Evolutionary conservation across 768 basidiomycete species (phyloP), one percentile per base, ranked within the genome.

Genomic region (Calocybe indica): DNA sequence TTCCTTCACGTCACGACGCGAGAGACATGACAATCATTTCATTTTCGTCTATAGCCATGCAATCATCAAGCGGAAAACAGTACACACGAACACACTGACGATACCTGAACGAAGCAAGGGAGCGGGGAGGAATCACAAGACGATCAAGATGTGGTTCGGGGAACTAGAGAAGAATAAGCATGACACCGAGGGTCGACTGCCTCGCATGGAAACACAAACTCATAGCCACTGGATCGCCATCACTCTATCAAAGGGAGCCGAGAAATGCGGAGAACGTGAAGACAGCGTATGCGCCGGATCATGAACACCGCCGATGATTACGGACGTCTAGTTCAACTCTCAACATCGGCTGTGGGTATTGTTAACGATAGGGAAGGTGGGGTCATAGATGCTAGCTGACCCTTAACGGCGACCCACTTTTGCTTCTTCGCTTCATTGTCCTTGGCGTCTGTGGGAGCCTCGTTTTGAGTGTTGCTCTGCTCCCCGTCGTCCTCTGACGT

Each of bases 381-480:
- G 35, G 58, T 40, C 42, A 47, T 52, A 32, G 60, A 32, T 22
- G 61, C 42, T 38, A 61, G 52, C 50, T 78, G 68, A 15, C 73
- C 73, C 63, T 87, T 85, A 61, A 90, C 81, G 13, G 85, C 71
- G 43, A 89, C 79, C 88, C 88, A 90, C 60, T 85, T 87, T 58
- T 89, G 86, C 60, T 75, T 78, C 56, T 65, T 62, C 40, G 54
- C 62, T 36, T 71, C 65, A 30, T 58, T 10, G 28, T 13, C 65
- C 39, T 61, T 62, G 14, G 52, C 56, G 35, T 46, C 63, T 47
- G 59, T 61, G 29, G 48, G 31, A 46, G 57, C 62, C 38, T 58
- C 62, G 13, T 59, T 55, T 56, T 76, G 77, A 36, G 81, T 76
- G 14, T 61, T 59, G 58, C 22, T 22, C 22, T 22, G 22, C 12